phyloP scores from a whole-genome alignment of 2,329 filamentous ascomycete species.

The Penicillium sp. region DNA sequence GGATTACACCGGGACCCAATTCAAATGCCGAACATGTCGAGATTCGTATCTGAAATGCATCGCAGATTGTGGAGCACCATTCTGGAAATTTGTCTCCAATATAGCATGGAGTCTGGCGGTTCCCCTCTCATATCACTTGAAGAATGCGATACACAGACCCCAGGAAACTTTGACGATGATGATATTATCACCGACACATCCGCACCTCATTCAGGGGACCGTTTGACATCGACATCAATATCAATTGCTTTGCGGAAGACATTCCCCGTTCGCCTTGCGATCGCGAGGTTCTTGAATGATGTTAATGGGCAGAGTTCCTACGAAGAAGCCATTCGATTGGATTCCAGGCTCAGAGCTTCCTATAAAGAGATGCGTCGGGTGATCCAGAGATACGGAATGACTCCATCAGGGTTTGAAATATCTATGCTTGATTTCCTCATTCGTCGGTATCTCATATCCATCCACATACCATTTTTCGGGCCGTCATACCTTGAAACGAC shows the following conservation, averaged over 20 bases:
- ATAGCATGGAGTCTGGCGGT: slow-evolving; percentile 38
- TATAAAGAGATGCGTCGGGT: slow-evolving; percentile 46
- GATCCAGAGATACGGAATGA: slow-evolving; percentile 14
- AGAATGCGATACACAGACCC: slow-evolving; percentile 42
- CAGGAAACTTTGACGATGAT: slow-evolving; percentile 44
- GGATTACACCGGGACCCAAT: slow-evolving; percentile 45
- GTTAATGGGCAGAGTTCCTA: slow-evolving; percentile 22
- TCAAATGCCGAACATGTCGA: slow-evolving; percentile 26
- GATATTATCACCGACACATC: slow-evolving; percentile 35
- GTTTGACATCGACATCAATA: slow-evolving; percentile 38
- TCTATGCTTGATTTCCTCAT: slow-evolving; percentile 30
- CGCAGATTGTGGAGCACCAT: slow-evolving; percentile 34
- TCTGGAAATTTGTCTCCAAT: slow-evolving; percentile 40
- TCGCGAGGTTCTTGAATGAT: slow-evolving; percentile 33
- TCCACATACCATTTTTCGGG: slow-evolving; percentile 33
- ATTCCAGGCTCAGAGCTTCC: slow-evolving; percentile 46
- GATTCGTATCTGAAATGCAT: slow-evolving; percentile 27
- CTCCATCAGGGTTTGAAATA: slow-evolving; percentile 16
- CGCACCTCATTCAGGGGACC: slow-evolving; percentile 25
- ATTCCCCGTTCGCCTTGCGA: slow-evolving; percentile 38
- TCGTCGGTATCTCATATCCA: slow-evolving; percentile 27
- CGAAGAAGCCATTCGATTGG: slow-evolving; percentile 30
- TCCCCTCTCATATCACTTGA: slow-evolving; percentile 36
- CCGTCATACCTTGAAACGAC: slow-evolving; percentile 20
- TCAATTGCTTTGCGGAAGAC: slow-evolving; percentile 39